Conservation (phyloP, 2,329 filamentous ascomycete species). For the Beauveria bassiana region DNA sequence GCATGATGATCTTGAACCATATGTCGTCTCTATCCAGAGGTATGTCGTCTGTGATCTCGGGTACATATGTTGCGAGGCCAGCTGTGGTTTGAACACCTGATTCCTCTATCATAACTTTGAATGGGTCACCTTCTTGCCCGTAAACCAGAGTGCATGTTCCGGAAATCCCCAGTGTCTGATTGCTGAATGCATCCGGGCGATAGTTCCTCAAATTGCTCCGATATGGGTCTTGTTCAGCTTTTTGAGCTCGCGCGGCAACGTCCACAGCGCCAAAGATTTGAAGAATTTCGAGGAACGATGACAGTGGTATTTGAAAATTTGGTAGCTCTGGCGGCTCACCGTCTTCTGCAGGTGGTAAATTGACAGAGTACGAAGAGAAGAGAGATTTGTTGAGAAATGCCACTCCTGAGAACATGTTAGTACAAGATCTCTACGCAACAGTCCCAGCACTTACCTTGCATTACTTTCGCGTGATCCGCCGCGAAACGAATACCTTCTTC, state of each 20-base stretch:
- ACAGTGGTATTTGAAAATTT: conserved; percentile 79
- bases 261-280: conserved; percentile 92
- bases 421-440: conserved; percentile 4
- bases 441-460: conserved; percentile 60
- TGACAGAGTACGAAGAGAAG: conserved; percentile 78
- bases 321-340: conserved; percentile 42
- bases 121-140: conserved; percentile 61
- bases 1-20: conserved; percentile 92
- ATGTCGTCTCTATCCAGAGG: conserved; percentile 77
- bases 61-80: conserved; percentile 80
- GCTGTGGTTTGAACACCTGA: conserved; percentile 81
- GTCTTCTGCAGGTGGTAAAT: conserved; percentile 33
- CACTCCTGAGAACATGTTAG: conserved; percentile 23
- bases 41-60: conserved; percentile 69
- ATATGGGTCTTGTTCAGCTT: conserved; percentile 52
- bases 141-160: conserved; percentile 85
- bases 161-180: conserved; percentile 72
- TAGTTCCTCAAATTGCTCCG: conserved; percentile 55
- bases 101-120: conserved; percentile 82
- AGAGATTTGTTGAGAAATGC: conserved; percentile 83
- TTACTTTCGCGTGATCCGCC: conserved; percentile 79
- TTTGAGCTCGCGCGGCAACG: conserved; percentile 48
- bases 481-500: conserved; percentile 80
- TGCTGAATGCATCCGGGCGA: conserved; percentile 69
- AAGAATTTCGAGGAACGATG: conserved; percentile 82